Conservation (phyloP, 768 basidiomycete species). For the Pleurotus citrinopileatus region DNA sequence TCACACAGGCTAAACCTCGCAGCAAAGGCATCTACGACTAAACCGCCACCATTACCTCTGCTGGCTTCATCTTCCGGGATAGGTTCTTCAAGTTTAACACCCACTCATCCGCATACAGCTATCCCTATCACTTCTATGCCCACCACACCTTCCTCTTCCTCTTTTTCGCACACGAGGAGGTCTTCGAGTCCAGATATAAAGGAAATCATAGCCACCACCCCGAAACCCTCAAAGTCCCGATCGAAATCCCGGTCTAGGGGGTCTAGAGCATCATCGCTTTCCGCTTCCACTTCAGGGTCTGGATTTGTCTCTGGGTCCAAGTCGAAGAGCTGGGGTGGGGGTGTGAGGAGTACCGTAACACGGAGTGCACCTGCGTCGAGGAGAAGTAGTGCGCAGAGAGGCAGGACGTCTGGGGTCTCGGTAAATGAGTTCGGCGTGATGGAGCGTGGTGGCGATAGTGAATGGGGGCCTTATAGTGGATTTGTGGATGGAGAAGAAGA, state of each 20-base stretch:
- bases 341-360: neutral
- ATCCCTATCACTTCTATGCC: neutral
- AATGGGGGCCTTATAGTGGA: neutral
- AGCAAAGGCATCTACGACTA: conserved; percentile 12
- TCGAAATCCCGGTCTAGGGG: conserved; percentile 1
- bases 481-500: neutral
- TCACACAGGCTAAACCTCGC: conserved; percentile 18
- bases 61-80: neutral
- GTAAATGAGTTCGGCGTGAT: neutral
- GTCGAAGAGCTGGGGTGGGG: conserved; percentile 2
- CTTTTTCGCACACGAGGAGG: conserved; percentile 7
- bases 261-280: neutral
- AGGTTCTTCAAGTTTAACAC: neutral
- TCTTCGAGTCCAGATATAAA: conserved; percentile 33
- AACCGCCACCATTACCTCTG: neutral
- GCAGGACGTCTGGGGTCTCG: neutral
- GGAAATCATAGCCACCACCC: conserved; percentile 36
- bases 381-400: neutral
- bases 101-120: neutral
- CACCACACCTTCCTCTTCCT: neutral
- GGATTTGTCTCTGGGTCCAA: neutral
- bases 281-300: neutral
- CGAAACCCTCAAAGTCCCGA: conserved; percentile 22
- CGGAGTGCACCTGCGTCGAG: neutral
- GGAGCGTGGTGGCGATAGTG: neutral